These are phyloP conservation scores for Leccinum aurantiacum DNA, from an alignment of 768 basidiomycete genomes.

Conservation along the genomic window DNA sequence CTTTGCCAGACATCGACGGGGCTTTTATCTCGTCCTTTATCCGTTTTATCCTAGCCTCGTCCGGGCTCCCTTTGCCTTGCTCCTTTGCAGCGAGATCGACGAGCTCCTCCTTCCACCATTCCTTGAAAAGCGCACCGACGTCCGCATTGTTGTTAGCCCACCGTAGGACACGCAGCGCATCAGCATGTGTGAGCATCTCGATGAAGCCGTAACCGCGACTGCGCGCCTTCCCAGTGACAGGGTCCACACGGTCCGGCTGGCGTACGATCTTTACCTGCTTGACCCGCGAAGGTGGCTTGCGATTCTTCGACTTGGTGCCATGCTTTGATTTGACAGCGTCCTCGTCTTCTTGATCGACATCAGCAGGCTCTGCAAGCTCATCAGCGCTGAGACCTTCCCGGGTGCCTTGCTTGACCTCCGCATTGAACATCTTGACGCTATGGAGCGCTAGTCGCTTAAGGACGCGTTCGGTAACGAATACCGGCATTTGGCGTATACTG, in stretches of 20 bases:
- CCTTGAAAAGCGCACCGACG: conserved; percentile 60
- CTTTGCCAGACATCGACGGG: conserved; percentile 39
- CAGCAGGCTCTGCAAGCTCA: conserved; percentile 56
- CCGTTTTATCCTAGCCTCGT: conserved; percentile 54
- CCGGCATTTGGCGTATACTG: conserved; percentile 88
- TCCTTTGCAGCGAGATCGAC: conserved; percentile 58
- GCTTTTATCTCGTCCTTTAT: conserved; percentile 54
- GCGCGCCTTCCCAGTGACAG: conserved; percentile 80
- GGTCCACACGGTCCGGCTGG: conserved; percentile 85
- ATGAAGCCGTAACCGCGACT: conserved; percentile 96
- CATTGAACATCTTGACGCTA: conserved; percentile 74
- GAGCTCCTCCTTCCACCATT: conserved; percentile 86
- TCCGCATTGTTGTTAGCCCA: conserved; percentile 92
- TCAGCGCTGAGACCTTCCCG: conserved; percentile 67
- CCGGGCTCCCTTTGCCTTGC: conserved; percentile 45
- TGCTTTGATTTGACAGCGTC: conserved; percentile 27
- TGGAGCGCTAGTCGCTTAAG: conserved; percentile 87
- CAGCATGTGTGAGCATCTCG: conserved; percentile 84
- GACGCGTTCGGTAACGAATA: conserved; percentile 86
- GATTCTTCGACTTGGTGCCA: conserved; percentile 26
- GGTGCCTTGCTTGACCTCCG: conserved; percentile 64
- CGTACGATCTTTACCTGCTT: conserved; percentile 93
- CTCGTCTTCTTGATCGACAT: conserved; percentile 30
- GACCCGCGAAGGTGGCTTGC: conserved; percentile 48
- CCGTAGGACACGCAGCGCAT: conserved; percentile 86